Evolutionary conservation across 306 rosid species (phyloP).

Genomic region (Malus asiatica): DNA sequence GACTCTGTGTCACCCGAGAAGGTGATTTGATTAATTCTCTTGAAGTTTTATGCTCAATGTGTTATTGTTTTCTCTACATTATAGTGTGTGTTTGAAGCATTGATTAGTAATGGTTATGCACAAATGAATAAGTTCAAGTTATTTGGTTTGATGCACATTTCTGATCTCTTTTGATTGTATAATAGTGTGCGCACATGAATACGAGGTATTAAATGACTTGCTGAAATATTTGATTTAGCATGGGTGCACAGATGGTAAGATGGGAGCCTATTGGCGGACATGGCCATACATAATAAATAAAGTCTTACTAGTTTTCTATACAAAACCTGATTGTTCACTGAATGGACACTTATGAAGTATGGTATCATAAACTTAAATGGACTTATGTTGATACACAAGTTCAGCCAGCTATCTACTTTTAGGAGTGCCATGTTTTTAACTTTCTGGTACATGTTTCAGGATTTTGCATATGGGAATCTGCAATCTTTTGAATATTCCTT

Average conservation of each 20-base stretch:
- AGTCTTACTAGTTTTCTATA: neutral
- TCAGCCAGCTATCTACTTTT: neutral
- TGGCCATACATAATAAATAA: neutral
- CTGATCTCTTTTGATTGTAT: neutral
- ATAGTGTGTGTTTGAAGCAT: neutral
- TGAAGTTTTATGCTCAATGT: neutral
- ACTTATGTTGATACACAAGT: neutral
- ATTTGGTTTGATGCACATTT: neutral
- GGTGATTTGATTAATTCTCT: constrained; percentile 31
- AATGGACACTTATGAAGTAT: neutral
- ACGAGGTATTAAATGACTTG: neutral
- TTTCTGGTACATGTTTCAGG: neutral
- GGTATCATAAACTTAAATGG: neutral
- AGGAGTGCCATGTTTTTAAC: neutral
- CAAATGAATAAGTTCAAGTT: neutral
- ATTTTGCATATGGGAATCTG: neutral
- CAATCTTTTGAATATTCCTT: neutral
- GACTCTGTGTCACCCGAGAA: constrained; percentile 63
- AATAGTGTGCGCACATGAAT: neutral
- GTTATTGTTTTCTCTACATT: constrained; percentile 2
- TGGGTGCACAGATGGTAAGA: neutral
- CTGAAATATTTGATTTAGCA: neutral
- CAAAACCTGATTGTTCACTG: neutral
- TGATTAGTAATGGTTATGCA: neutral
- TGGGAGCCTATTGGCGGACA: neutral